phyloP scores from a whole-genome alignment of 495 filamentous ascomycete genomes.

The Bacidia rubella region DNA sequence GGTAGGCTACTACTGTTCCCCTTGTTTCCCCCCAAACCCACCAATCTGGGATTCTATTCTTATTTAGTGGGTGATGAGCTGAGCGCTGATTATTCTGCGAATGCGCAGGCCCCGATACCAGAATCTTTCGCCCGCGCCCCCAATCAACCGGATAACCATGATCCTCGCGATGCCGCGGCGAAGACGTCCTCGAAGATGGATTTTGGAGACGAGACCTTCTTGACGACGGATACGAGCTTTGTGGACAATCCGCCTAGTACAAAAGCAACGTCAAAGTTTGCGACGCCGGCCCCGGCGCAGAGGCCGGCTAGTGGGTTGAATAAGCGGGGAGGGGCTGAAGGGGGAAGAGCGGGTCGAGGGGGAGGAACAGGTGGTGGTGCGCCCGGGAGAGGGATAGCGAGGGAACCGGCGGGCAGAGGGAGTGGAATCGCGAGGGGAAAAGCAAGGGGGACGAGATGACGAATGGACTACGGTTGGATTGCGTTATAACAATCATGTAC shows the following conservation, averaged over 20 bases:
- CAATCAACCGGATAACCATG: neutral
- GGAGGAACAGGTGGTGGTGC: conserved; percentile 24
- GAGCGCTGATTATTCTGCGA: neutral
- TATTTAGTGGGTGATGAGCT: too few relatives aligned
- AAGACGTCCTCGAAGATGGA: conserved; percentile 10
- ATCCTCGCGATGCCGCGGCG: neutral
- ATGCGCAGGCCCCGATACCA: conserved; percentile 45
- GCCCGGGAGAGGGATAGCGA: conserved; percentile 17
- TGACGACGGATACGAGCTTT: conserved; percentile 95
- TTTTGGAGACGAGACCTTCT: conserved; percentile 69
- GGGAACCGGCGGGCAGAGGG: conserved; percentile 14
- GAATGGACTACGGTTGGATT: neutral
- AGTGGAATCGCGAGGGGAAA: conserved; percentile 36
- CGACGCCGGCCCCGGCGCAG: conserved; percentile 34
- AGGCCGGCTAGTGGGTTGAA: conserved; percentile 25
- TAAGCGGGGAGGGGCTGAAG: conserved; percentile 25
- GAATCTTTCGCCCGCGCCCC: conserved; percentile 61
- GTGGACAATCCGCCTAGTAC: conserved; percentile 73
- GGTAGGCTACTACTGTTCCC: conserved; percentile 33
- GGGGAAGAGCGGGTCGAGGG: conserved; percentile 23
- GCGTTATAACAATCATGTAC: neutral
- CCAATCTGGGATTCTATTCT: too few relatives aligned
- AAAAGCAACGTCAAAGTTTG: conserved; percentile 51
- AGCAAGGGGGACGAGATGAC: conserved; percentile 18
- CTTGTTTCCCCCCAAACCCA: neutral